Conservation (phyloP, 2,329 filamentous ascomycete species). For the Juglanconis sp. region DNA sequence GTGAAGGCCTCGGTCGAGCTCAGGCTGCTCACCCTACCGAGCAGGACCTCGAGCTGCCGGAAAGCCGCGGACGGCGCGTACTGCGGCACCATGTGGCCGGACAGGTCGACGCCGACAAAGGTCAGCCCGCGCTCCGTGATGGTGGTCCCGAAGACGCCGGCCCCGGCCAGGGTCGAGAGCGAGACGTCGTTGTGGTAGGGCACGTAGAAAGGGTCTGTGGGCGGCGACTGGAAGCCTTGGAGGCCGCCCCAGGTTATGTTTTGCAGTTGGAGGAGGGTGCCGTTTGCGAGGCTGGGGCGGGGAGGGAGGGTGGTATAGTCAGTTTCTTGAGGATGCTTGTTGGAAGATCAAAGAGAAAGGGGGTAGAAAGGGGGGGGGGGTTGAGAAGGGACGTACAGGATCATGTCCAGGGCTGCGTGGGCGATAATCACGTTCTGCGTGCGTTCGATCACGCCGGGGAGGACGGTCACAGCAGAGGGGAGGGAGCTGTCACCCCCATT, state of each 20-base stretch:
- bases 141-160: slow-evolving; percentile 66
- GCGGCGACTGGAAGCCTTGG: slow-evolving; percentile 62
- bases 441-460: slow-evolving; percentile 67
- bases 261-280: slow-evolving; percentile 66
- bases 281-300: slow-evolving; percentile 46
- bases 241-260: slow-evolving; percentile 73
- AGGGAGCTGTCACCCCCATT: slow-evolving; percentile 26
- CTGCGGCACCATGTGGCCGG: slow-evolving; percentile 67
- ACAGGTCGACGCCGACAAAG: slow-evolving; percentile 59
- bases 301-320: not conserved
- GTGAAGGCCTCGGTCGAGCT: slow-evolving; percentile 38
- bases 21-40: slow-evolving; percentile 65
- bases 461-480: slow-evolving; percentile 22
- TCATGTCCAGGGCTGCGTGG: slow-evolving; percentile 65
- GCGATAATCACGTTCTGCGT: slow-evolving; percentile 68
- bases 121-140: slow-evolving; percentile 76
- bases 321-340: no score
- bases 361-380: not conserved
- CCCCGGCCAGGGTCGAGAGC: slow-evolving; percentile 46
- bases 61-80: slow-evolving; percentile 68
- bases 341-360: not conserved
- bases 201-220: slow-evolving; percentile 61
- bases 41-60: slow-evolving; percentile 70
- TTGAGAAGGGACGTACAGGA: slow-evolving; percentile 36
- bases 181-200: slow-evolving; percentile 54